A percentile compares a stretch with the other conserved stretches of the same genome.
phyloP scores from a whole-genome alignment of 2,329 filamentous ascomycete species.

The Elsinoe arachidis region DNA sequence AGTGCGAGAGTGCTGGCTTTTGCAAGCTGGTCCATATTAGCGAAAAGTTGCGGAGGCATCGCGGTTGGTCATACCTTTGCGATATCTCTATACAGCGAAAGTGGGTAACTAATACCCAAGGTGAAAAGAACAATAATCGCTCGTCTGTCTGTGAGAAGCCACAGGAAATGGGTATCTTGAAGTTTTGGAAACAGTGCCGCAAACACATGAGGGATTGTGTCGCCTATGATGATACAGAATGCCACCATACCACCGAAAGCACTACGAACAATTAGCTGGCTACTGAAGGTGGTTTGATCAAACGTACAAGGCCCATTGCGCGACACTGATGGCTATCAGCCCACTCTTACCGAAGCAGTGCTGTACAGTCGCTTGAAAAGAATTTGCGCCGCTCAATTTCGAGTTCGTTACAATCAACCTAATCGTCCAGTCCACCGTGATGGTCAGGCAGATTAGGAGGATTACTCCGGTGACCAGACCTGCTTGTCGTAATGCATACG shows the following conservation, averaged over 20 bases:
- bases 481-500: slow-evolving; percentile 91
- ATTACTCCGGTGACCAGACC: slow-evolving; percentile 72
- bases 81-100: slow-evolving; percentile 93
- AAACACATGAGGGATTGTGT: slow-evolving; percentile 88
- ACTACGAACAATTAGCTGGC: slow-evolving; percentile 27
- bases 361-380: slow-evolving; percentile 92
- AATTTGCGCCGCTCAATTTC: slow-evolving; percentile 87
- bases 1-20: slow-evolving; percentile 92
- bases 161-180: slow-evolving; percentile 63
- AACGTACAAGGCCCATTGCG: slow-evolving; percentile 81
- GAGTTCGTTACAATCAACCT: slow-evolving; percentile 94
- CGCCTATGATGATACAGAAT: slow-evolving; percentile 94
- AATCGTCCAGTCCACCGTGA: slow-evolving; percentile 95
- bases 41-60: slow-evolving; percentile 6
- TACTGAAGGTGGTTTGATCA: neutral
- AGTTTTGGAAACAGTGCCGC: slow-evolving; percentile 72
- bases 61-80: slow-evolving; percentile 59
- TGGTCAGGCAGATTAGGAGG: slow-evolving; percentile 68
- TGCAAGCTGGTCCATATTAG: slow-evolving; percentile 55
- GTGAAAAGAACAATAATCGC: slow-evolving; percentile 84
- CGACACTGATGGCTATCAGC: slow-evolving; percentile 78
- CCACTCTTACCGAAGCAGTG: slow-evolving; percentile 87
- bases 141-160: slow-evolving; percentile 70
- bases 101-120: slow-evolving; percentile 75
- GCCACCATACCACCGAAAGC: slow-evolving; percentile 98